phyloP scores from a whole-genome alignment of 2,329 filamentous ascomycete genomes.

The Epichloe festucae region DNA sequence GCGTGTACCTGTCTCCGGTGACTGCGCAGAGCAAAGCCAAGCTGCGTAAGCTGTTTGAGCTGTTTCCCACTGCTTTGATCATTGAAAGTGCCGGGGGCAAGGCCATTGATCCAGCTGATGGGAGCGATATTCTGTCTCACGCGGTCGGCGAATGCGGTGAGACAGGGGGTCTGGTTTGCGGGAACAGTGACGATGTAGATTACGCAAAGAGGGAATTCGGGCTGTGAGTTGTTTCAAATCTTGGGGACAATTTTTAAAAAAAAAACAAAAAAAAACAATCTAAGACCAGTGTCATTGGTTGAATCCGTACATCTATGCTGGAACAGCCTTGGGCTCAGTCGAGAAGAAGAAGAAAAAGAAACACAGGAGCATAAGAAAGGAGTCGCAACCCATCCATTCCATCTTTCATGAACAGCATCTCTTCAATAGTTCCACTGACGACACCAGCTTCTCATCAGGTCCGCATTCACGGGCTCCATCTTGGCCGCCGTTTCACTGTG shows the following conservation, averaged over 20 bases:
- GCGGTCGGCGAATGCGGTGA: conserved; percentile 32
- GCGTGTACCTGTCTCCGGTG: conserved; percentile 46
- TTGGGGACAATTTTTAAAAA: no score
- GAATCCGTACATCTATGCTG: not conserved
- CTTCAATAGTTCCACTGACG: conserved; percentile 28
- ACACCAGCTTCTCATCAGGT: conserved; percentile 35
- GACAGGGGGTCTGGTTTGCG: conserved; percentile 36
- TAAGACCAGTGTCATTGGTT: no score
- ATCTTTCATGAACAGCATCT: not conserved
- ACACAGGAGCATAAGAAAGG: not conserved
- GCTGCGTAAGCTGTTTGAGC: conserved; percentile 44
- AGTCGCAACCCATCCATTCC: not conserved
- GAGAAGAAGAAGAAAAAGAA: not conserved
- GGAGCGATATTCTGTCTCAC: conserved; percentile 27
- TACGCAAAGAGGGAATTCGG: conserved; percentile 11
- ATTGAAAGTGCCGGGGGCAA: conserved; percentile 46
- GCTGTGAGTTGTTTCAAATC: not conserved
- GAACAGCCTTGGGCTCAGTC: not conserved
- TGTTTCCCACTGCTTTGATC: conserved; percentile 46
- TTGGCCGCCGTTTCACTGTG: conserved; percentile 29
- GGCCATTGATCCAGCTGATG: conserved; percentile 37
- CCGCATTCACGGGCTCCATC: conserved; percentile 26
- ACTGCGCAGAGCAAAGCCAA: conserved; percentile 39
- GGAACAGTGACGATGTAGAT: conserved; percentile 35
- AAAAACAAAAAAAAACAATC: no score